A percentile compares a stretch with the other conserved stretches of the same genome.
Evolutionary conservation across 352 stramenopile species (phyloP).

Genomic region (Globisporangium spinosum): DNA sequence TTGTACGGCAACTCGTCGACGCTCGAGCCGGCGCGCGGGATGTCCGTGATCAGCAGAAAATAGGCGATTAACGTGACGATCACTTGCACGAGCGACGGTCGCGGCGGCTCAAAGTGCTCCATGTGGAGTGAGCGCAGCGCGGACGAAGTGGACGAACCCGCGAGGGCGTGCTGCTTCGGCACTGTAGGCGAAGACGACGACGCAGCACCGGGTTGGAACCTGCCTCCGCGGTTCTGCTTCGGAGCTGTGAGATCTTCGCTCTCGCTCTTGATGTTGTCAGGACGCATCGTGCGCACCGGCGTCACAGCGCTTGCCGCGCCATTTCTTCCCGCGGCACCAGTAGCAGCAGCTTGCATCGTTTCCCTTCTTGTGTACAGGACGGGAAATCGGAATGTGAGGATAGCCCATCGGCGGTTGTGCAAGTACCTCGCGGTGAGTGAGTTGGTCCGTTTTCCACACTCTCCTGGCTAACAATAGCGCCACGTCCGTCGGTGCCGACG

Average conservation of each 20-base stretch:
- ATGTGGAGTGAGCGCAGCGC: conserved; percentile 17
- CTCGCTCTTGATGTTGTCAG: conserved; percentile 8
- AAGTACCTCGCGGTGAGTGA: not conserved
- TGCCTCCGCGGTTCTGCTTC: not conserved
- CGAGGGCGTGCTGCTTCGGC: conserved; percentile 3
- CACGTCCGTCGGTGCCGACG: not conserved
- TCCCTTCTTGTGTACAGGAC: not conserved
- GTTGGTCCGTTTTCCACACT: not conserved
- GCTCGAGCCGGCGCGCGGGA: conserved; percentile 33
- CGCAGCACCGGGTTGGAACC: not conserved
- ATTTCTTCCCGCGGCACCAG: not conserved
- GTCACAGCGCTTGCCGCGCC: conserved; percentile 1
- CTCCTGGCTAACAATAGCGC: not conserved
- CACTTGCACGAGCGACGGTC: conserved; percentile 25
- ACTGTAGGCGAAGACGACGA: not conserved
- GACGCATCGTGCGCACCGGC: conserved; percentile 1
- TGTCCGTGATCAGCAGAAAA: conserved; percentile 40
- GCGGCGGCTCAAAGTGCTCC: conserved; percentile 22
- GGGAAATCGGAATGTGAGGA: conserved; percentile 1
- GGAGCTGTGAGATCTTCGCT: not conserved
- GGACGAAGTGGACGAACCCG: conserved; percentile 1
- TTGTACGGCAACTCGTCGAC: conserved; percentile 37
- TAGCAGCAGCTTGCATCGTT: not conserved
- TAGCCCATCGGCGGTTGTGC: not conserved
- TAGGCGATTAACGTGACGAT: conserved; percentile 39